Percentiles rank a stretch among this genome's conserved stretches.
Evolutionary conservation across 805 yeast genomes (phyloP).

Genomic region (Pichia thaimueangensis): DNA sequence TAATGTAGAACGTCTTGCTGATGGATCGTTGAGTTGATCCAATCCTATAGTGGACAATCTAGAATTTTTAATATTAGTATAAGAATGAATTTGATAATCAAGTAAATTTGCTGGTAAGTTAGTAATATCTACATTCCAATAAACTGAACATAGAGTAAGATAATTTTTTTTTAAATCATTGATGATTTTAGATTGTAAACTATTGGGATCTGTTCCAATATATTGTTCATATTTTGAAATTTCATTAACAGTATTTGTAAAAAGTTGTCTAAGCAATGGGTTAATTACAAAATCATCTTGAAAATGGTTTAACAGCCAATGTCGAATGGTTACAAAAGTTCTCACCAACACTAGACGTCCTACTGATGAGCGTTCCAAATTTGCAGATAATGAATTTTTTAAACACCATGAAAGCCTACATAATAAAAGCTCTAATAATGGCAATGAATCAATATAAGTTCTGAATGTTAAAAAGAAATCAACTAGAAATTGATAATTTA

Average conservation of each 20-base stretch:
- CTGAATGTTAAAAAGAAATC: constrained; percentile 87
- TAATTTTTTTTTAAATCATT: constrained; percentile 31
- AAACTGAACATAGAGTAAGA: constrained; percentile 26
- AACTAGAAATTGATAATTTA: constrained; percentile 71
- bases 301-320: constrained; percentile 86
- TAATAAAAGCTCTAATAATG: constrained; percentile 54
- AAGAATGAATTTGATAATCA: constrained; percentile 19
- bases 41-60: constrained; percentile 35
- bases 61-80: constrained; percentile 24
- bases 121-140: constrained; percentile 25
- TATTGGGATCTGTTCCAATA: constrained; percentile 11
- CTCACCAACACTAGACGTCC: constrained; percentile 70
- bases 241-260: constrained; percentile 38
- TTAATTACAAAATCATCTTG: constrained; percentile 70
- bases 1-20: constrained; percentile 36
- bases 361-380: constrained; percentile 30
- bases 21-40: constrained; percentile 33
- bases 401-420: constrained; percentile 72
- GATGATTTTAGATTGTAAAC: constrained; percentile 24
- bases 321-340: constrained; percentile 80
- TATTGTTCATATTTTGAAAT: constrained; percentile 24
- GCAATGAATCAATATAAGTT: constrained; percentile 52
- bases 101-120: constrained; percentile 16
- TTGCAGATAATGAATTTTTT: constrained; percentile 21
- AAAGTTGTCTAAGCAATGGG: constrained; percentile 38